Evolutionary conservation across 1,284 basidiomycete genomes (phyloP), one percentile per base, ranked within the genome.

Genomic region (Ustilago lituana): DNA sequence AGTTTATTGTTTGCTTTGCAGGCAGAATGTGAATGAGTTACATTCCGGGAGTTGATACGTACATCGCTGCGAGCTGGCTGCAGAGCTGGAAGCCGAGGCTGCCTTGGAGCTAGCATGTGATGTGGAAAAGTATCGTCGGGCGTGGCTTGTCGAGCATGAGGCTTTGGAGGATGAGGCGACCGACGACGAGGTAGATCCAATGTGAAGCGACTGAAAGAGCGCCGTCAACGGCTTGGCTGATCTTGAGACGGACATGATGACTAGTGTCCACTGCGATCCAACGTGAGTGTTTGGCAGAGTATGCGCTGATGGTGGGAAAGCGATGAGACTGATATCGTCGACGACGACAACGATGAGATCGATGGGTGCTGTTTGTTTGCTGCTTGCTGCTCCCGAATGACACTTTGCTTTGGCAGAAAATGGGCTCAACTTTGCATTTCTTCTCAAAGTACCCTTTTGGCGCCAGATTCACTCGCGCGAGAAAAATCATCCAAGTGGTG

Each of bases 61-160:
- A 64, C 54, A 58, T 64, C 61, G 45, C n/a, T 54, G 50, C 14
- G 50, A 32, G 36, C 17, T 46, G 24, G 44, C 37, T n/a, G 49
- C 33, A 9, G 60, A 19, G 14, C 41, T 51, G 6, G 48, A 32
- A 32, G 38, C 35, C 19, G 45, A 32, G 3, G 38, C 15, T 11
- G 57, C 44, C n/a, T 46, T 31, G 22, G 20, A n/a, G 6, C 22
- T 37, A 17, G 41, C 12, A n/a, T 44, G 54, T 29, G 58, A 39
- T n/a, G 64, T 57, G 9, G 64, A 67, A n/a, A 67, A 17, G 53
- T 53, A 53, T 67, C 64, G 53, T 26, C 62, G 60, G 29, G 39
- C 24, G 10, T 2, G 2, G 23, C 11, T 27, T n/a, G 39, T 23
- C 12, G 49, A 44, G 11, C 41, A 17, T 19, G 55, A 57, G 5